Evolutionary conservation across 2,329 filamentous ascomycete species (phyloP), one percentile per base, ranked within the genome.

Genomic region (Penicillium brasilianum): DNA sequence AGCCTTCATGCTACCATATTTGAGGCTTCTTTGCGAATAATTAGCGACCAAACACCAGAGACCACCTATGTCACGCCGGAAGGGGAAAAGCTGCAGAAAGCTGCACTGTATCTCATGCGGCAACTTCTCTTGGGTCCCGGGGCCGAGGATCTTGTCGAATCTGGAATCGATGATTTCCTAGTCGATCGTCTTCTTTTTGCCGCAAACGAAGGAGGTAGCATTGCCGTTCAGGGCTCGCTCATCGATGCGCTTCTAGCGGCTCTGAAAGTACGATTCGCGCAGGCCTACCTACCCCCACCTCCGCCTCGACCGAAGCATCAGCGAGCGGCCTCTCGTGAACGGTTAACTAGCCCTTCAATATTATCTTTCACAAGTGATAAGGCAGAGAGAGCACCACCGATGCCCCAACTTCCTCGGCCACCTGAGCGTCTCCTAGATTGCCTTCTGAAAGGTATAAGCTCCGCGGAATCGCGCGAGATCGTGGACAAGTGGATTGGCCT

Each of bases 401-500:
- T 76, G 14, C 67, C 74, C 6, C 66, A 73, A 11, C 65, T 78
- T 50, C 75, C 77, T 51, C 77, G 74, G 28, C 77, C 79, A 16
- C 85, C 88, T 3, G 90, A 91, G 20, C 88, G 90, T 16, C 81
- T 88, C 37, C 78, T 99, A n/a, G 84, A 91, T 64, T 96, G 92
- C 72, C 83, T 99, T 13, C 88, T 92, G 62, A 87, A 88, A 49
- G 95, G 93, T 0, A 88, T 99, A 53, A 88, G 90, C 57, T 91
- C 92, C 3, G 74, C 84, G 2, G 88, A 83, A 56, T 93, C 91
- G 67, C 88, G 92, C 5, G 83, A 88, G 9, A 89, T 96, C 6
- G 81, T 99, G 37, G 93, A 98, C 69, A 93, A 91, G 73, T 99
- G 96, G 96, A 88, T 97, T 10, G 84, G 86, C 32, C 93, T 99